Conservation (phyloP, 2,329 filamentous ascomycete genomes). For the Balansia obtecta region DNA sequence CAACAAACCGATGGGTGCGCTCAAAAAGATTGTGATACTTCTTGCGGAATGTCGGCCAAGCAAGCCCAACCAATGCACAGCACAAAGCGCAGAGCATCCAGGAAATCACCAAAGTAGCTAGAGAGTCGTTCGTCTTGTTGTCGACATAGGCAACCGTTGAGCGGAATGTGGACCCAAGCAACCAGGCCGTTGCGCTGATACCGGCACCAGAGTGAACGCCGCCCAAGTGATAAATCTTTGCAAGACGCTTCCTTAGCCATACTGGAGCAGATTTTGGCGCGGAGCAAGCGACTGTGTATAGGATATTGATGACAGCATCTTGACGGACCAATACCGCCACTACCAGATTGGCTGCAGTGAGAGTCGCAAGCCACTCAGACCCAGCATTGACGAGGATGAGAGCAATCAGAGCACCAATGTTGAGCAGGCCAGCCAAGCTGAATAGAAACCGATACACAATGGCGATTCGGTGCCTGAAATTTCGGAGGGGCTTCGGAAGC, state of each 20-base stretch:
- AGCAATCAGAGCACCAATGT: slow-evolving; percentile 33
- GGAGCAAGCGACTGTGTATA: slow-evolving; percentile 34
- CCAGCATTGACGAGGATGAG: slow-evolving; percentile 24
- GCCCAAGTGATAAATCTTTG: slow-evolving; percentile 40
- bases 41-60: slow-evolving; percentile 51
- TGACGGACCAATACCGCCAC: slow-evolving; percentile 40
- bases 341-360: slow-evolving; percentile 36
- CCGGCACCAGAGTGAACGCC: slow-evolving; percentile 39
- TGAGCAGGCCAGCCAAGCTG: slow-evolving; percentile 36
- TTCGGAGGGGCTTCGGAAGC: slow-evolving; percentile 24
- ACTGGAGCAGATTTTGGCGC: slow-evolving; percentile 34
- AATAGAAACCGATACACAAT: slow-evolving; percentile 46
- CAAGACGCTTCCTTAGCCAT: slow-evolving; percentile 32
- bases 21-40: slow-evolving; percentile 59
- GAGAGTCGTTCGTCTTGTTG: slow-evolving; percentile 22
- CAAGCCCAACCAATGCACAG: slow-evolving; percentile 45
- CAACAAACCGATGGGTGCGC: slow-evolving; percentile 56
- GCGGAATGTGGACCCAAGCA: slow-evolving; percentile 28
- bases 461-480: slow-evolving; percentile 31
- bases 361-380: slow-evolving; percentile 26
- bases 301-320: slow-evolving; percentile 37
- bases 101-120: slow-evolving; percentile 34
- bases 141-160: slow-evolving; percentile 23
- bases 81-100: slow-evolving; percentile 47
- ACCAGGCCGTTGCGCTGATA: slow-evolving; percentile 36